phyloP scores from a whole-genome alignment of 352 stramenopile genomes.

The Pilasporangium apinafurcum region DNA sequence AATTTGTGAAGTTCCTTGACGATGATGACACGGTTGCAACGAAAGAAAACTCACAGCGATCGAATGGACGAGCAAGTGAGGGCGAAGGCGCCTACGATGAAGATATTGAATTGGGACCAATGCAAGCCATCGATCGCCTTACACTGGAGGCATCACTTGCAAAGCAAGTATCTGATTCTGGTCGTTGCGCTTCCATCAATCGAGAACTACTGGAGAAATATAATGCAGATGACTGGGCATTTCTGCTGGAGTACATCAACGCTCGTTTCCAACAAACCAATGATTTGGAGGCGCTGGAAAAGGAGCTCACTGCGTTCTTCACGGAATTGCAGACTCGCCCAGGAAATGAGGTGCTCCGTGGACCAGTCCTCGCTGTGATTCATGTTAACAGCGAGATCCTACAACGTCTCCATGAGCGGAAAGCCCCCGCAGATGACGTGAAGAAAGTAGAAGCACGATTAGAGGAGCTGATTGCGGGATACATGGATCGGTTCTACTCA shows the following conservation, averaged over 20 bases:
- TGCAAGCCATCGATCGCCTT: slow-evolving; percentile 74
- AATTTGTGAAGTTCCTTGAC: slow-evolving; percentile 37
- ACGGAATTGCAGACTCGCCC: slow-evolving; percentile 32
- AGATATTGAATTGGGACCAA: slow-evolving; percentile 77
- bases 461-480: slow-evolving; percentile 39
- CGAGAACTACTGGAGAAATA: slow-evolving; percentile 52
- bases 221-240: slow-evolving; percentile 82
- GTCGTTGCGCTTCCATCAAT: slow-evolving; percentile 47
- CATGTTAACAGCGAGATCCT: slow-evolving; percentile 51
- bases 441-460: slow-evolving; percentile 33
- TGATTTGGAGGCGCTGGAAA: slow-evolving; percentile 14
- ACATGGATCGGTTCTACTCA: slow-evolving; percentile 61
- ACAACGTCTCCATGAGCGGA: slow-evolving; percentile 12
- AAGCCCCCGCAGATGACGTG: slow-evolving; percentile 8
- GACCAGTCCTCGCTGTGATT: slow-evolving; percentile 57
- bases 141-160: slow-evolving; percentile 59
- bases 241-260: slow-evolving; percentile 59
- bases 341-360: slow-evolving; percentile 50
- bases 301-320: slow-evolving; percentile 30
- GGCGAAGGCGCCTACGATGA: slow-evolving; percentile 73
- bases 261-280: slow-evolving; percentile 34
- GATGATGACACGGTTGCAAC: slow-evolving; percentile 1
- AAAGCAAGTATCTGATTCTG: slow-evolving; percentile 41
- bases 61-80: slow-evolving; percentile 52
- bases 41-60: slow-evolving; percentile 3